Conservation (phyloP, 768 basidiomycete species). For the Suillus fuscotomentosus region DNA sequence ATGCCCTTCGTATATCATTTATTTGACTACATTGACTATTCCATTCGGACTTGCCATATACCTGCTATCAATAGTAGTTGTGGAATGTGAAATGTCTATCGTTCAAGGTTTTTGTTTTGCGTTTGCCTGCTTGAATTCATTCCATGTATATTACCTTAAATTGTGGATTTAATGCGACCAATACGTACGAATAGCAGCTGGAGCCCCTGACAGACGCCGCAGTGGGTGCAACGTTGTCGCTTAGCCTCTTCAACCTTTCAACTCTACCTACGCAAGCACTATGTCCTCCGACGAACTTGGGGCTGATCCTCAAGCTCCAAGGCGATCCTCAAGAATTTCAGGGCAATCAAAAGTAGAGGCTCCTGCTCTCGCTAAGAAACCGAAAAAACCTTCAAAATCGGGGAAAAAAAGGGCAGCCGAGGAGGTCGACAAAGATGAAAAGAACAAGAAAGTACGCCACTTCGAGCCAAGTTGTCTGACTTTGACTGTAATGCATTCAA, state of each 20-base stretch:
- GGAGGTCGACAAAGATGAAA: constrained; percentile 27
- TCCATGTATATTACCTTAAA: background rate
- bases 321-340: constrained; percentile 54
- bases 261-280: background rate
- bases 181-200: background rate
- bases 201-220: background rate
- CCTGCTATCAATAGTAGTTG: background rate
- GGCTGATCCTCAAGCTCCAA: constrained; percentile 28
- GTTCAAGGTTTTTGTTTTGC: background rate
- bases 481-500: constrained; percentile 10
- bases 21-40: background rate
- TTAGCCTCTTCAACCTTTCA: background rate
- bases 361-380: constrained; percentile 22
- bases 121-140: background rate
- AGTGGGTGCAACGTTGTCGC: background rate
- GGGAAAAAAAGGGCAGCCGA: constrained; percentile 35
- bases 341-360: constrained; percentile 38
- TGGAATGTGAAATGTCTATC: background rate
- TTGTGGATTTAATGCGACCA: background rate
- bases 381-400: constrained; percentile 23
- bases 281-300: constrained; percentile 27
- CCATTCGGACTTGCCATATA: background rate
- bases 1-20: background rate
- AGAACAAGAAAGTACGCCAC: constrained; percentile 31
- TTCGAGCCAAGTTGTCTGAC: constrained; percentile 1